Percentiles rank a stretch among this genome's conserved stretches.
Conservation (phyloP, 73 alveolate genomes). For the Effrenium voratum region DNA sequence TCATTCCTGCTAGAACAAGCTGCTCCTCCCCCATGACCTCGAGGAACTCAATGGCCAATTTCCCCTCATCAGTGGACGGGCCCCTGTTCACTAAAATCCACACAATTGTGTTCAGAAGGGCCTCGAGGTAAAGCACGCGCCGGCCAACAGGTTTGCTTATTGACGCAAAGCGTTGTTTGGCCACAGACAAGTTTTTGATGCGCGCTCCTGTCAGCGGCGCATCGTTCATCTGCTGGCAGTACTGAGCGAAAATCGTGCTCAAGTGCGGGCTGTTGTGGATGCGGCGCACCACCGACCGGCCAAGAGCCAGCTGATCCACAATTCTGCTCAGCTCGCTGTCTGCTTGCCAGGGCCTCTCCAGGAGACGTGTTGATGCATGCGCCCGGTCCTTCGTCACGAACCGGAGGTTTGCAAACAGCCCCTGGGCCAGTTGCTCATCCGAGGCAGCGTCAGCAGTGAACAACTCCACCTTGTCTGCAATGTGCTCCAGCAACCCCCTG, state of each 20-base stretch:
- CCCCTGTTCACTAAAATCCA: neutral
- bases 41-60: neutral
- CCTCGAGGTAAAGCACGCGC: neutral
- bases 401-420: neutral
- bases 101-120: neutral
- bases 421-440: neutral
- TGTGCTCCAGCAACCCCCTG: neutral
- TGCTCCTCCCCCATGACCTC: neutral
- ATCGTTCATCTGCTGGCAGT: neutral
- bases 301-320: neutral
- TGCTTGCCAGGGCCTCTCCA: conserved; percentile 4
- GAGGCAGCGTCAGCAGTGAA: neutral
- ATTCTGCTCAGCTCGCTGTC: neutral
- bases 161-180: neutral
- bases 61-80: neutral
- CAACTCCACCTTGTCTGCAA: neutral
- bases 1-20: neutral
- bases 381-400: neutral
- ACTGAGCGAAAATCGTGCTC: neutral
- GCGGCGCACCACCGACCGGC: neutral
- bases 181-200: neutral
- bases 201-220: neutral
- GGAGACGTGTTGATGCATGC: neutral
- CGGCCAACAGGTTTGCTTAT: neutral
- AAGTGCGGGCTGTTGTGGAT: neutral